A percentile compares a stretch with the other conserved stretches of the same genome.
Evolutionary conservation across 164 flowering plant species (phyloP).

Genomic region (Stephania japonica): DNA sequence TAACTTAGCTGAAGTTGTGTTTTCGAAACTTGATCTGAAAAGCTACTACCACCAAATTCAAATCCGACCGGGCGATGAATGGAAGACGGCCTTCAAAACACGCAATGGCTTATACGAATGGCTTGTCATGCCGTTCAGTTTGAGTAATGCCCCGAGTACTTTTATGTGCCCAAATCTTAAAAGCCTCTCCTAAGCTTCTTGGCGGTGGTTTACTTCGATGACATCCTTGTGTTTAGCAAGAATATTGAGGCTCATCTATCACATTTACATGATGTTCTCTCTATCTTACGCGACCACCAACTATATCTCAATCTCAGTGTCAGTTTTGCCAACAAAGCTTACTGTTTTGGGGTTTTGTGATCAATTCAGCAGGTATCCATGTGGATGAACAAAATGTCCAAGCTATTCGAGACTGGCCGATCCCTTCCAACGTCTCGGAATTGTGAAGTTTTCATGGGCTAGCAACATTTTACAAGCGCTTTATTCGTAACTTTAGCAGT

Average conservation of each 20-base stretch:
- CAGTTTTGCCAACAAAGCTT: not conserved
- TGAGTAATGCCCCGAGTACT: not conserved
- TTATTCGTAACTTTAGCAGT: too few species aligned
- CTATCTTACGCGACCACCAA: not conserved
- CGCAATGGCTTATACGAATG: not conserved
- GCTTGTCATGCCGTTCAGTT: not conserved
- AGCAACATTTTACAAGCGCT: too few species aligned
- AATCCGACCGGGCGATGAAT: not conserved
- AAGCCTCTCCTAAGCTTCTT: not conserved
- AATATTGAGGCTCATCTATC: not conserved
- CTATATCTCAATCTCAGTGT: not conserved
- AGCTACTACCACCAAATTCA: slow-evolving; percentile 7
- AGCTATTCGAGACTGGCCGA: not conserved
- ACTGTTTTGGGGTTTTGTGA: not conserved
- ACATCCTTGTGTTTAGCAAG: not conserved
- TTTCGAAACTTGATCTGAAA: not conserved
- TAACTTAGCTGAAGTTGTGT: not conserved
- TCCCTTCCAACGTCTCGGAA: not conserved
- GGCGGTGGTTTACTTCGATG: not conserved
- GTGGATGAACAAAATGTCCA: not conserved
- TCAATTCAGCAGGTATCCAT: not conserved
- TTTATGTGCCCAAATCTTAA: slow-evolving; percentile 4
- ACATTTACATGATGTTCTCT: not conserved
- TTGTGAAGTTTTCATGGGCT: not conserved
- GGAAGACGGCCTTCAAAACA: not conserved